Evolutionary conservation across 176 grass and related monocot genomes (phyloP).

Genomic region (Aegilops sharonensis): DNA sequence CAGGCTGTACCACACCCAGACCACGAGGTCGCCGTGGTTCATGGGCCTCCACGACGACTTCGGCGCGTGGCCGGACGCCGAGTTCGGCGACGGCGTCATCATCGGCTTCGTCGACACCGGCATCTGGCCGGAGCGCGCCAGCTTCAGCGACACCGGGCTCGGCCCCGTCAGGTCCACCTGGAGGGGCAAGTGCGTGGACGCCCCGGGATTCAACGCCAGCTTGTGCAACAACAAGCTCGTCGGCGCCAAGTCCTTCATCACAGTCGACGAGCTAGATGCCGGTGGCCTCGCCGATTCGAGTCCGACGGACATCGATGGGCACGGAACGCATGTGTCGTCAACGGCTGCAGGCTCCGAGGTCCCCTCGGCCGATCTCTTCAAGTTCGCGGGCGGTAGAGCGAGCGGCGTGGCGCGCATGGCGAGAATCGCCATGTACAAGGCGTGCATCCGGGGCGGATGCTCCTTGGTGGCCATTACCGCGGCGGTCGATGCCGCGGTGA

Average conservation of each 20-base stretch:
- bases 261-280: too few species aligned
- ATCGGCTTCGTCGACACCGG: constrained; percentile 53
- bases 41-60: constrained; percentile 32
- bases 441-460: neutral
- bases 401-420: constrained; percentile 28
- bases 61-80: constrained; percentile 25
- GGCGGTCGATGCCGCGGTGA: constrained; percentile 30
- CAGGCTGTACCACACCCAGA: neutral
- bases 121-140: constrained; percentile 48
- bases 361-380: neutral
- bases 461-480: neutral
- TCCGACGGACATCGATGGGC: neutral
- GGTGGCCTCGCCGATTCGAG: neutral
- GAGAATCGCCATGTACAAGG: constrained; percentile 34
- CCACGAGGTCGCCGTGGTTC: constrained; percentile 51
- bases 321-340: constrained; percentile 26
- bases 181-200: constrained; percentile 26
- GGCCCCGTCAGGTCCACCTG: constrained; percentile 2
- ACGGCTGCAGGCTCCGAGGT: constrained; percentile 13
- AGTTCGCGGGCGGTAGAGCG: neutral
- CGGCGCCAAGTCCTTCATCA: constrained; percentile 20
- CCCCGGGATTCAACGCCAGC: constrained; percentile 36
- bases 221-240: constrained; percentile 57
- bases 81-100: constrained; percentile 45
- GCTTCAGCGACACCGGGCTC: constrained; percentile 34